Evolutionary conservation across 2,329 filamentous ascomycete genomes (phyloP).

Genomic region (Cordyceps pruinosa): DNA sequence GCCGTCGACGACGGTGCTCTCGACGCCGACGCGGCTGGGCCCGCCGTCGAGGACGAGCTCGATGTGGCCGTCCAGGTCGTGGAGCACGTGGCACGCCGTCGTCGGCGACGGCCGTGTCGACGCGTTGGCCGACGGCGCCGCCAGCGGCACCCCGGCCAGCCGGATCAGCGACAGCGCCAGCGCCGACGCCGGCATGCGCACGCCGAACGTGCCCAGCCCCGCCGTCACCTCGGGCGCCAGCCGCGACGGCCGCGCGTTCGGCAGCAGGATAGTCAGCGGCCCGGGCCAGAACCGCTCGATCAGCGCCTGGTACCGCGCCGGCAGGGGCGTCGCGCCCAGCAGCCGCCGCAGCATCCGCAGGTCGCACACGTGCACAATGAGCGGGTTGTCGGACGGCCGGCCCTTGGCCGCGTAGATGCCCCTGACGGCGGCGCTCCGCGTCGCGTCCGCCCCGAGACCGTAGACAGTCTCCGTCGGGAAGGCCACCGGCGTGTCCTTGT

Average conservation of each 20-base stretch:
- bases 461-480: conserved; percentile 99
- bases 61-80: conserved; percentile 78
- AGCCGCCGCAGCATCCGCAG: conserved; percentile 65
- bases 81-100: conserved; percentile 77
- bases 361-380: conserved; percentile 88
- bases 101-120: conserved; percentile 91
- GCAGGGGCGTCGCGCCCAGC: conserved; percentile 48
- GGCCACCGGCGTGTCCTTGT: conserved; percentile 69
- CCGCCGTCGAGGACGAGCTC: conserved; percentile 86
- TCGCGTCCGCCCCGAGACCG: conserved; percentile 92
- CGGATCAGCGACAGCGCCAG: conserved; percentile 86
- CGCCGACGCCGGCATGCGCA: conserved; percentile 76
- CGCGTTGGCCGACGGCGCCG: conserved; percentile 89
- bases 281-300: conserved; percentile 90
- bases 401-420: conserved; percentile 94
- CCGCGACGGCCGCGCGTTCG: conserved; percentile 59
- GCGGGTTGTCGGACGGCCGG: conserved; percentile 84
- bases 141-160: conserved; percentile 68
- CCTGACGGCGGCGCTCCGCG: conserved; percentile 70
- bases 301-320: conserved; percentile 68
- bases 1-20: conserved; percentile 95
- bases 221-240: conserved; percentile 92
- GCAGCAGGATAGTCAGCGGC: conserved; percentile 83
- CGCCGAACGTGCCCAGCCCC: conserved; percentile 76
- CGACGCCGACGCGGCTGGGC: conserved; percentile 78